Base-by-base conservation (phyloP, 495 filamentous ascomycete species). In the Viridothelium virens region DNA sequence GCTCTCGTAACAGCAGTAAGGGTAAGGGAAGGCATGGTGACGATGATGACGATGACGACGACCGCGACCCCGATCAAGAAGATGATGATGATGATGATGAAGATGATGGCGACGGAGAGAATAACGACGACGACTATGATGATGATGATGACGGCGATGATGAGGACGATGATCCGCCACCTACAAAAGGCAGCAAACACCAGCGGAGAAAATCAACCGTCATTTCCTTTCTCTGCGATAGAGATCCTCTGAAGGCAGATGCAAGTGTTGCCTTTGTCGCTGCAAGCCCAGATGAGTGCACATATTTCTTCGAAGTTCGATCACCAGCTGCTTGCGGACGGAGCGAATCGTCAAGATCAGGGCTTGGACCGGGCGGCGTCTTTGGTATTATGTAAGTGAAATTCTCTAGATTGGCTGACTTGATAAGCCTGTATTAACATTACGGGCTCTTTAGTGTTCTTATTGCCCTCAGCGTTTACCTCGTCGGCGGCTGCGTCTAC, bases 291-390 rank as follows among this genome's bases (percentile, higher is more conserved):
- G 91, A 97, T 71, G 85, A 91, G 61, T 99, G 95, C 79, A 84
- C 90, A n/a, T 99, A 97, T 77, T 89, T 95, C 75, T 99, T 99
- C 78, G 92, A 96, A 75, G 85, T 92, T n/a, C 90, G 92, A 65
- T 91, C 91, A 56, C 83, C 84, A 56, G 86, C 91, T 47, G 93
- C 92, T 7, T 99, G 95, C 74, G 89, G 89, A 33, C 86, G 84
- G 39, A 81, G 86, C 11, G 82, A 84, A 39, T 78, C 86, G 75
- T 78, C 83, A 72, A 73, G 83, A 74, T 79, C 90, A 75, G 73
- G 74, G 11, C 83, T 97, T 14, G 90, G 91, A 14, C 92, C 95
- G 0, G 89, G 84, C 6, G 90, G 89, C 34, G 89, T 99, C 2
- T 99, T 99, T 74, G 91, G 90, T 59, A 89, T 97, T 66, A 97